Base-by-base conservation (phyloP, 768 basidiomycete genomes). In the Xerocomus brunneocitrinus region DNA sequence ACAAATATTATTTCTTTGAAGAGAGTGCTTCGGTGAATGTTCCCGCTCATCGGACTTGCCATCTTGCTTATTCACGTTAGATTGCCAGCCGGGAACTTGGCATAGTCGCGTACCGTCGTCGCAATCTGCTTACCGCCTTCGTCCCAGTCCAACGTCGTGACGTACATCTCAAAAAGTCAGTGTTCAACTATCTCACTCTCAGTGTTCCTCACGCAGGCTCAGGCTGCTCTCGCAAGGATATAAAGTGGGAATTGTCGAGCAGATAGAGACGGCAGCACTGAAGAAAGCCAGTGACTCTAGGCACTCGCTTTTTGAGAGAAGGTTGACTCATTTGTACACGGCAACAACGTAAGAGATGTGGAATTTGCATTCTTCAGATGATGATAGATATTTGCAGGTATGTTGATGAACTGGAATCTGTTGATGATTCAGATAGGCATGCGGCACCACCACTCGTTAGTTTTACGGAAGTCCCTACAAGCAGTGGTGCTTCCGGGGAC, bases 191-290 rank as follows among this genome's bases (percentile, higher is more conserved):
- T 5, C n/a, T 14, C 16, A 4, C 25, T 28, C 22, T 19, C 8
- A 4, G 19, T 8, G 1, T 31, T 5, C 38, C 50, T 59, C 4
- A 59, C 24, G 22, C 7, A 27, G 16, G 25, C 39, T 12, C 30
- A 86, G 91, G 56, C 74, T 95, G 14, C 74, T 95, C 28, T 82
- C 88, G 5, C 79, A 80, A 53, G 92, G 91, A 0, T 75, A 91
- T 65, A 85, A 88, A 68, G 91, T 93, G 35, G 92, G 93, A 2
- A 79, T 95, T 28, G 84, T 92, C 2, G 76, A 82, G 24, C 93
- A 95, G 64, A 79, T 77, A 1, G 92, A 95, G 69, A 94, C 93
- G 0, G 89, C 92, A 16, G 92, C 92, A 0, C 76, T 95, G 46
- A 95, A 95, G 73, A 92, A 89, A 71, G 83, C 76, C 3, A 75